Base-by-base conservation (phyloP, 1,139 yeast species). In the Geotrichum bryndzae region DNA sequence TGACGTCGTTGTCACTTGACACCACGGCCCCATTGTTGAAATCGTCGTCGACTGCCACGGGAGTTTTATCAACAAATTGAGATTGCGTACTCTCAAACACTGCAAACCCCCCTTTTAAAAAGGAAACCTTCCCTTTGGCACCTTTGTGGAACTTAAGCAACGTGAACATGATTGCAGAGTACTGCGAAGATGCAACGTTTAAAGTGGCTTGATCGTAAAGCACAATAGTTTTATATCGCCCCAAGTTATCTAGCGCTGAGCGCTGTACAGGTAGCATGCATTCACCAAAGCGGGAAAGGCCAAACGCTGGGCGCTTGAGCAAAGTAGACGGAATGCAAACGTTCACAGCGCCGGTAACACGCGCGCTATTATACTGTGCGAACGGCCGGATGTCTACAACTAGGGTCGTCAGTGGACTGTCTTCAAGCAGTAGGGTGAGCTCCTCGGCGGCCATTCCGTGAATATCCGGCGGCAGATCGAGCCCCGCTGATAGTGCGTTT, bases 291-390 rank as follows among this genome's bases (percentile, higher is more conserved):
- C 86, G 74, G 62, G 76, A 66, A 60, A 88, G 75, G 22, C 82
- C 82, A 69, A 86, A 88, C 64, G 82, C 84, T 51, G 82, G 78
- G 65, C 96, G 80, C 70, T 86, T 87, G 66, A 89, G 75, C 57
- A 89, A 77, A 1, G 96, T 89, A 23, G 92, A 84, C 1, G 96
- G 96, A 31, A 89, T 76, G 69, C 91, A 86, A 46, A 88, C 80
- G 69, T 87, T 87, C 53, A 87, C 74, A 1, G 96, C 81, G 55
- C 79, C 75, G n/a, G 67, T 68, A 18, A 89, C 70, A 62, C 85
- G 86, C 2, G 79, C 70, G 61, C 75, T 77, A 29, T 82, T 77
- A 72, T 76, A 87, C 58, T 86, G 89, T 6, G 87, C 82, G 69
- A 82, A 87, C 0, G 95, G 86, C 59, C 96, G 77, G 23, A 86